Percentiles rank a stretch among this genome's conserved stretches.
Conservation (phyloP, 2,329 filamentous ascomycete species). For the Penicillium sp. region DNA sequence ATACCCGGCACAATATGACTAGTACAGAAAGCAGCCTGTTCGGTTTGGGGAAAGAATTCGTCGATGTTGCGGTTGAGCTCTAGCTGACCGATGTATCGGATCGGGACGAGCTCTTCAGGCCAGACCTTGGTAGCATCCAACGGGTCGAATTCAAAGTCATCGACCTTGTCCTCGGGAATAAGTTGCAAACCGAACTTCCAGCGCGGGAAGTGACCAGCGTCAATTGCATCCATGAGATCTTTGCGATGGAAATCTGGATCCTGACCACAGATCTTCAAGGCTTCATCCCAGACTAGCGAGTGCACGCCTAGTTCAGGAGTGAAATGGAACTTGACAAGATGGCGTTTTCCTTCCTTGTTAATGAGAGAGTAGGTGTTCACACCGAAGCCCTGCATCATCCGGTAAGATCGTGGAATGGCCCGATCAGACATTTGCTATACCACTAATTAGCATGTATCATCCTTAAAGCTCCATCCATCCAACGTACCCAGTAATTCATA, state of each 20-base stretch:
- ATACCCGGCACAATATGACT: slow-evolving; percentile 79
- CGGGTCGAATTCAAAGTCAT: slow-evolving; percentile 85
- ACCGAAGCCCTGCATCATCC: slow-evolving; percentile 48
- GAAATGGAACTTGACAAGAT: slow-evolving; percentile 46
- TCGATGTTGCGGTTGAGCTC: slow-evolving; percentile 81
- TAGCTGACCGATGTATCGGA: slow-evolving; percentile 78
- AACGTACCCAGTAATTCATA: slow-evolving; percentile 42
- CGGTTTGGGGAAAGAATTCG: slow-evolving; percentile 81
- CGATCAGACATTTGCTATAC: slow-evolving; percentile 45
- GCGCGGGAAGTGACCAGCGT: slow-evolving; percentile 71
- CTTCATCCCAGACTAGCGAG: slow-evolving; percentile 65
- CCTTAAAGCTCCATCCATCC: background rate
- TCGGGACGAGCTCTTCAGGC: slow-evolving; percentile 77
- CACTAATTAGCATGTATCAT: slow-evolving; percentile 3
- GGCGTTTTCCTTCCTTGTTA: slow-evolving; percentile 42
- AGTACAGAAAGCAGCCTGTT: slow-evolving; percentile 84
- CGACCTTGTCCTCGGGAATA: slow-evolving; percentile 71
- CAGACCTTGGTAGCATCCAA: slow-evolving; percentile 86
- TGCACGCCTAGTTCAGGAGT: slow-evolving; percentile 44
- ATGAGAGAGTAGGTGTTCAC: slow-evolving; percentile 45
- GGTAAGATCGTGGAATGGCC: slow-evolving; percentile 43
- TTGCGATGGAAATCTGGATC: slow-evolving; percentile 84
- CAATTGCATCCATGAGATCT: slow-evolving; percentile 76
- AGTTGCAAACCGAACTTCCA: slow-evolving; percentile 86
- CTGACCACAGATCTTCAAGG: slow-evolving; percentile 73